A percentile compares a stretch with the other conserved stretches of the same genome.
These are phyloP conservation scores for Phytophthora pini DNA, from an alignment of 352 stramenopile genomes.

Conservation along the genomic window DNA sequence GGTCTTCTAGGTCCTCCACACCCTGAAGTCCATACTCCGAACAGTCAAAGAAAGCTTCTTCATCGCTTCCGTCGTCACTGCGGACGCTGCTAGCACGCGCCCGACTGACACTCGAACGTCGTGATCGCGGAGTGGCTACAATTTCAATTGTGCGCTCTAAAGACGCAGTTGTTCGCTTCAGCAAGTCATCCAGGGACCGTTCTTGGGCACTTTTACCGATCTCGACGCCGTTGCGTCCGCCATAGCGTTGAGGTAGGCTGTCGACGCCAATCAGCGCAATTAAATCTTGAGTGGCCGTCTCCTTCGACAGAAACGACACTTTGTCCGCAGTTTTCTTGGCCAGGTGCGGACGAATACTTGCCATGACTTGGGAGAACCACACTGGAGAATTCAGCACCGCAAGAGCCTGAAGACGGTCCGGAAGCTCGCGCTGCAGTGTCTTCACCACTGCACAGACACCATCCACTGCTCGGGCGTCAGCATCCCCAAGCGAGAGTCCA, in stretches of 20 bases:
- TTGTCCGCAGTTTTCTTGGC: constrained; percentile 74
- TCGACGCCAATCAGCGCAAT: constrained; percentile 71
- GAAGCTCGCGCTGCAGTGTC: constrained; percentile 66
- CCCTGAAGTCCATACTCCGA: constrained; percentile 82
- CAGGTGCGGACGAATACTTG: constrained; percentile 54
- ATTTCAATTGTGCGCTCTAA: constrained; percentile 84
- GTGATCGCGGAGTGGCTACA: constrained; percentile 45
- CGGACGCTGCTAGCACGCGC: constrained; percentile 45
- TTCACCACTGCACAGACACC: constrained; percentile 59
- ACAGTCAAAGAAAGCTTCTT: constrained; percentile 86
- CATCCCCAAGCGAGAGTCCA: constrained; percentile 71
- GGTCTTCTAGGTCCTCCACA: constrained; percentile 56
- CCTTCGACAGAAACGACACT: constrained; percentile 60
- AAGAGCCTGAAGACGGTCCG: constrained; percentile 63
- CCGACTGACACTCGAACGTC: constrained; percentile 26
- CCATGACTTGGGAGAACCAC: constrained; percentile 87
- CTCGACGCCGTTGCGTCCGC: constrained; percentile 75
- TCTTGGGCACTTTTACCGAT: constrained; percentile 84
- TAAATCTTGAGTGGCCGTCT: constrained; percentile 54
- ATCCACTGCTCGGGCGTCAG: constrained; percentile 75
- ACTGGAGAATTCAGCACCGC: constrained; percentile 75
- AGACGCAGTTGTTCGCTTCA: constrained; percentile 72
- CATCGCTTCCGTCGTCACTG: constrained; percentile 67
- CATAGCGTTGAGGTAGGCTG: constrained; percentile 75
- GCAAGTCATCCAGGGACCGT: constrained; percentile 62